These are phyloP conservation scores for Fusarium nelsonii DNA, from an alignment of 2,329 filamentous ascomycete species.

Conservation along the genomic window DNA sequence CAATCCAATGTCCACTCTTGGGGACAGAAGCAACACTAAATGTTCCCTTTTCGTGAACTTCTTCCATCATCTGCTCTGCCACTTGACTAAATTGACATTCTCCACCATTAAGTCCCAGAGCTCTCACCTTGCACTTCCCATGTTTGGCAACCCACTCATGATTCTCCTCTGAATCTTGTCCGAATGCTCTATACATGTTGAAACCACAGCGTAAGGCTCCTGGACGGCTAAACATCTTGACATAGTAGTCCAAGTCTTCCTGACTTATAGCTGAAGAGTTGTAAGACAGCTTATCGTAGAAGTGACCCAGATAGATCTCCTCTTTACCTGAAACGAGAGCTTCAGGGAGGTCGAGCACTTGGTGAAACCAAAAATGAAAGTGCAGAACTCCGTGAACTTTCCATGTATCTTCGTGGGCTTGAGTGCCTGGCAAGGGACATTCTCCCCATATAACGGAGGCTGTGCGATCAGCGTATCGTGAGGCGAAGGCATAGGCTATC, in stretches of 20 bases:
- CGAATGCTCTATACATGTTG: constrained; percentile 17
- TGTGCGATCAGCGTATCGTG: constrained; percentile 8
- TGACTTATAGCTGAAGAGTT: constrained; percentile 25
- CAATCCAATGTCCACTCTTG: constrained; percentile 25
- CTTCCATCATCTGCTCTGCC: constrained; percentile 24
- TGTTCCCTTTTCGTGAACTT: constrained; percentile 15
- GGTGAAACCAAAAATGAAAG: constrained; percentile 24
- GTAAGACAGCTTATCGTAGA: constrained; percentile 23
- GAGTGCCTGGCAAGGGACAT: constrained; percentile 16
- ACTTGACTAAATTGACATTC: constrained; percentile 23
- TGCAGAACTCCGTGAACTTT: constrained; percentile 8
- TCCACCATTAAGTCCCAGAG: constrained; percentile 11
- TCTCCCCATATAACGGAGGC: constrained; percentile 27
- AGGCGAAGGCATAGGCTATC: constrained; percentile 26
- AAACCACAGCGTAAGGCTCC: constrained; percentile 14
- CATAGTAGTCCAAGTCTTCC: constrained; percentile 8
- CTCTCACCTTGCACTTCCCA: constrained; percentile 27
- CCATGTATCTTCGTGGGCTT: constrained; percentile 10
- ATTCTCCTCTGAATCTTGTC: constrained; percentile 18
- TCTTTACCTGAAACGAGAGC: constrained; percentile 23
- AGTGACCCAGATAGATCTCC: constrained; percentile 23
- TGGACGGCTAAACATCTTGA: background rate
- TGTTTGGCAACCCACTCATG: constrained; percentile 27
- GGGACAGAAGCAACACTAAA: constrained; percentile 18
- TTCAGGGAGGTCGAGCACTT: constrained; percentile 15